Conservation (phyloP, 1,284 basidiomycete genomes). For the Puccinia hordei region DNA sequence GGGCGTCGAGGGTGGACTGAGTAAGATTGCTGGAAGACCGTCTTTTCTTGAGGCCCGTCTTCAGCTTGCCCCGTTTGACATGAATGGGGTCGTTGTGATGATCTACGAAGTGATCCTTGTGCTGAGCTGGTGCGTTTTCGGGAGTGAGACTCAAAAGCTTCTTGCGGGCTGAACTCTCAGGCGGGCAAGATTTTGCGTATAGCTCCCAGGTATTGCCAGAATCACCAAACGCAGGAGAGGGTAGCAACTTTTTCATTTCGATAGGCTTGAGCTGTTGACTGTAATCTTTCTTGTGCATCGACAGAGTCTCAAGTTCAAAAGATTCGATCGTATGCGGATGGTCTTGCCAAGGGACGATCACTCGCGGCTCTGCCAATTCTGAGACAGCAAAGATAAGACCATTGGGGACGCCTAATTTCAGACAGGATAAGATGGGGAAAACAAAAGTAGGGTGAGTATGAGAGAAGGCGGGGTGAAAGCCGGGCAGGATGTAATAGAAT, state of each 20-base stretch:
- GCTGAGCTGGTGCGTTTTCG: constrained; percentile 43
- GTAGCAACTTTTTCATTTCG: constrained; percentile 36
- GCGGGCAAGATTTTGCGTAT: constrained; percentile 45
- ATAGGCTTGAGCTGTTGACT: constrained; percentile 14
- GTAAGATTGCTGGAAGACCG: constrained; percentile 22
- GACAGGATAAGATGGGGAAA: not conserved
- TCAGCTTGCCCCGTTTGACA: constrained; percentile 23
- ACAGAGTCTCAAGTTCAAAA: constrained; percentile 17
- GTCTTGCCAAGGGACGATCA: constrained; percentile 51
- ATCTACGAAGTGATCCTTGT: constrained; percentile 23
- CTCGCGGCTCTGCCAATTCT: constrained; percentile 47
- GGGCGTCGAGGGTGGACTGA: not conserved
- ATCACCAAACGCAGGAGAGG: constrained; percentile 30
- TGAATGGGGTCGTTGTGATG: constrained; percentile 34
- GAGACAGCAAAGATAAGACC: constrained; percentile 47
- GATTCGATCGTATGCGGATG: constrained; percentile 43
- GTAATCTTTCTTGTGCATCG: constrained; percentile 4
- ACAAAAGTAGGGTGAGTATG: not conserved
- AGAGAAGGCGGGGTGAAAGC: not conserved
- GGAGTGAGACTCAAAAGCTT: constrained; percentile 41
- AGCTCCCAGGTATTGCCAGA: constrained; percentile 48
- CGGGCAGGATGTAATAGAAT: not conserved
- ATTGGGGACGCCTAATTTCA: constrained; percentile 35
- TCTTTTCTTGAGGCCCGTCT: constrained; percentile 39
- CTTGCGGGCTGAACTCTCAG: constrained; percentile 43